A percentile compares a stretch with the other conserved stretches of the same genome.
Conservation (phyloP, 495 filamentous ascomycete genomes). For the Xylaria grammica region DNA sequence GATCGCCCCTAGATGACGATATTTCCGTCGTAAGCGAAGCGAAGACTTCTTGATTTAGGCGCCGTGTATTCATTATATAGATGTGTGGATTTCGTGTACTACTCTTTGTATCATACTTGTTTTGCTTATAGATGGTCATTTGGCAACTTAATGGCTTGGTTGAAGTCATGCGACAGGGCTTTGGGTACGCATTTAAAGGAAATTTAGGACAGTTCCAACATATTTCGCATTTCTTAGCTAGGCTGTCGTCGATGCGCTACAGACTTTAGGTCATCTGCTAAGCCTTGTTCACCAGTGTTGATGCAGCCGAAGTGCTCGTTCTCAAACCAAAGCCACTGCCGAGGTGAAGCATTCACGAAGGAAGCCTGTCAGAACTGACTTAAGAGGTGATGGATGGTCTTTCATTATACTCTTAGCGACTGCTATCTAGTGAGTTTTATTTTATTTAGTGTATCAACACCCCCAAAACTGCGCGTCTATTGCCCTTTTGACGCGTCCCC, state of each 20-base stretch:
- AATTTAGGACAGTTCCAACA: background rate
- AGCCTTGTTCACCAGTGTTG: no score
- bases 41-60: conserved; percentile 17
- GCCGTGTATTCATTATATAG: background rate
- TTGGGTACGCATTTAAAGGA: background rate
- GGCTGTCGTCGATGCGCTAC: background rate
- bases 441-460: background rate
- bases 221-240: background rate
- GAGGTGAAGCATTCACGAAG: no score
- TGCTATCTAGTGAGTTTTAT: background rate
- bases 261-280: background rate
- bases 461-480: background rate
- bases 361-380: no score
- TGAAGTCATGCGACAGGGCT: background rate
- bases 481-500: background rate
- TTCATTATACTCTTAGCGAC: no score
- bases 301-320: no score
- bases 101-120: conserved; percentile 7
- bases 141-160: background rate
- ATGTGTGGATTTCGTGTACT: background rate
- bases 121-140: background rate
- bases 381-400: no score
- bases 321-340: no score
- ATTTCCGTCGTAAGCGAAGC: conserved; percentile 38
- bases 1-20: conserved; percentile 30